These are phyloP conservation scores for Xylona heveae DNA, from an alignment of 495 filamentous ascomycete species.

Conservation along the genomic window DNA sequence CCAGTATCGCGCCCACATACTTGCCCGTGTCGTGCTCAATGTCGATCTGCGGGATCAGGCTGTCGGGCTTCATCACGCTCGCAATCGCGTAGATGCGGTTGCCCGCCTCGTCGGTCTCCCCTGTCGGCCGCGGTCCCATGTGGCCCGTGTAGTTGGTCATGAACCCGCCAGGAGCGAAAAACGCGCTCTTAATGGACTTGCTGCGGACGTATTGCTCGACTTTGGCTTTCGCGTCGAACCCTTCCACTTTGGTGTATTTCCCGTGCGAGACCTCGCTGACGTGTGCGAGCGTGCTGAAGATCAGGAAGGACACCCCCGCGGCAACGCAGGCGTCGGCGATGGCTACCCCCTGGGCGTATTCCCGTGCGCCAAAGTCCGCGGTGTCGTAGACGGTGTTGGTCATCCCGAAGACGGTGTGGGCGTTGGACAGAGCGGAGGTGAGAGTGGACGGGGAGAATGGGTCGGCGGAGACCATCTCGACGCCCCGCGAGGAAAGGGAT, in stretches of 20 bases:
- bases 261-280: constrained; percentile 13
- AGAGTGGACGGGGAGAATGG: constrained; percentile 22
- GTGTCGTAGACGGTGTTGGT: constrained; percentile 30
- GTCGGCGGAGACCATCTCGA: constrained; percentile 25
- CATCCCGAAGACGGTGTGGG: constrained; percentile 27
- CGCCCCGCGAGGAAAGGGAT: constrained; percentile 19
- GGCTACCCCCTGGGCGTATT: constrained; percentile 17
- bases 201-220: constrained; percentile 21
- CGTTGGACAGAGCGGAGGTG: constrained; percentile 21
- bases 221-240: constrained; percentile 21
- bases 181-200: constrained; percentile 23
- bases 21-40: constrained; percentile 25
- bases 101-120: too few species aligned
- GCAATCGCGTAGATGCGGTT: constrained; percentile 12
- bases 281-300: constrained; percentile 17
- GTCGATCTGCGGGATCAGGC: constrained; percentile 22
- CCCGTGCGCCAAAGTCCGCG: constrained; percentile 19
- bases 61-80: constrained; percentile 13
- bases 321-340: too few species aligned
- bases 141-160: constrained; percentile 24
- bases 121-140: constrained; percentile 7
- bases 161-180: constrained; percentile 21
- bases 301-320: too few species aligned
- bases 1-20: constrained; percentile 28
- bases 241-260: constrained; percentile 17